Percentiles rank a stretch among this genome's conserved stretches.
phyloP scores from a whole-genome alignment of 768 basidiomycete species.

The Holtermanniella nyarrowii region DNA sequence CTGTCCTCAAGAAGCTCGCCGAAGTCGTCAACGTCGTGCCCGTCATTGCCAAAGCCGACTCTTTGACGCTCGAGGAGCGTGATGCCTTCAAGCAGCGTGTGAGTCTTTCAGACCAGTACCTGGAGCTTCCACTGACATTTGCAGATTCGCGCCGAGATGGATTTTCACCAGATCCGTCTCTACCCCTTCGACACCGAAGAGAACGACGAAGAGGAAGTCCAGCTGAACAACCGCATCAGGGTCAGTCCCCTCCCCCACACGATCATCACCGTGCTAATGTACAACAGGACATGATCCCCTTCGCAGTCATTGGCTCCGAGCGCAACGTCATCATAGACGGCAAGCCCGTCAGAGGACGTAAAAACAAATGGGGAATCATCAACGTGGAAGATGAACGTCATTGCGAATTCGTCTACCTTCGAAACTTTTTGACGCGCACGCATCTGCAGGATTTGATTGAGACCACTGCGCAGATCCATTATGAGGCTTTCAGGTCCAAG shows the following conservation, averaged over 20 bases:
- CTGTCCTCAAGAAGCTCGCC: slow-evolving; percentile 97
- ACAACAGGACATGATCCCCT: slow-evolving; percentile 77
- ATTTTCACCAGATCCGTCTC: slow-evolving; percentile 80
- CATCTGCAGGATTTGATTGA: slow-evolving; percentile 98
- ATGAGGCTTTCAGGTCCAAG: slow-evolving; percentile 98
- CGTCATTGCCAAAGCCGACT: slow-evolving; percentile 96
- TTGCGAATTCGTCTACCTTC: slow-evolving; percentile 95
- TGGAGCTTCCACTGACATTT: not conserved
- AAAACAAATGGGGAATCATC: slow-evolving; percentile 97
- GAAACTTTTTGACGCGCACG: slow-evolving; percentile 93
- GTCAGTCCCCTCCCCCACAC: slow-evolving; percentile 46
- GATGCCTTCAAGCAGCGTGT: slow-evolving; percentile 88
- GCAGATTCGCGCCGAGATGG: slow-evolving; percentile 85
- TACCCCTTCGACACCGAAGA: slow-evolving; percentile 98
- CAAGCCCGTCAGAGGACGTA: slow-evolving; percentile 85
- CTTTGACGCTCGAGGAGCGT: slow-evolving; percentile 84
- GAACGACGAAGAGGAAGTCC: slow-evolving; percentile 80
- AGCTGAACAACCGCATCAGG: slow-evolving; percentile 79
- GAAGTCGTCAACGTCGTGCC: slow-evolving; percentile 99
- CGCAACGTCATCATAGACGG: slow-evolving; percentile 90
- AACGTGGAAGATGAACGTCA: slow-evolving; percentile 94
- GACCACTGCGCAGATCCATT: slow-evolving; percentile 97
- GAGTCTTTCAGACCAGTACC: slow-evolving; percentile 11
- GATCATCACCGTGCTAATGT: not conserved
- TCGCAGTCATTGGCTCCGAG: slow-evolving; percentile 96